Percentiles rank a stretch among this genome's conserved stretches.
phyloP scores from a whole-genome alignment of 2,329 filamentous ascomycete genomes.

The Chaetomiaceae sp. region DNA sequence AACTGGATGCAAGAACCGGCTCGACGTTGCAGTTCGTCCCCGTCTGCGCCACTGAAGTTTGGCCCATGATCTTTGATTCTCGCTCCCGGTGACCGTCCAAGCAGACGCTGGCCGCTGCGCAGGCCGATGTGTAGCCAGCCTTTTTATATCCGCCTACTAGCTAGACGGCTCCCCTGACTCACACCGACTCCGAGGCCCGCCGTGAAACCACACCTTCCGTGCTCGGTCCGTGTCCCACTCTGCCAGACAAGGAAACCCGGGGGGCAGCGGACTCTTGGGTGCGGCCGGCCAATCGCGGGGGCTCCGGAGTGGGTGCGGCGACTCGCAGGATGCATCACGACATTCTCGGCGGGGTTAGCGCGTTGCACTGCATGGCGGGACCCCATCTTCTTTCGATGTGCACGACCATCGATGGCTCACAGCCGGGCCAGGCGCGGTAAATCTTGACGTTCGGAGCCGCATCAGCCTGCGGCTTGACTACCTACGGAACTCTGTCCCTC shows the following conservation, averaged over 20 bases:
- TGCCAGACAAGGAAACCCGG: constrained; percentile 1
- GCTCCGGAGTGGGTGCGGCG: background rate
- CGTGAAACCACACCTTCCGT: background rate
- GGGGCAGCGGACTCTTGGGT: background rate
- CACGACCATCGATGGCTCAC: background rate
- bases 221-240: background rate
- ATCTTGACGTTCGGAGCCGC: too few relatives aligned
- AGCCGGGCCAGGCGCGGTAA: too few relatives aligned
- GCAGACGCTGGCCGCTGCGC: too few relatives aligned
- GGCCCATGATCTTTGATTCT: too few relatives aligned
- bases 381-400: too few relatives aligned
- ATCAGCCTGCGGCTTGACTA: too few relatives aligned
- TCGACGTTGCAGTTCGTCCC: too few relatives aligned
- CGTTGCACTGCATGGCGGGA: background rate
- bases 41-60: too few relatives aligned
- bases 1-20: too few relatives aligned
- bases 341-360: background rate
- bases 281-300: background rate
- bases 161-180: background rate
- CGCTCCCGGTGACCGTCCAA: too few relatives aligned
- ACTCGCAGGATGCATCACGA: constrained; percentile 4
- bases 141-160: background rate
- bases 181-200: background rate
- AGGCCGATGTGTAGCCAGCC: background rate
- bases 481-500: too few relatives aligned